Evolutionary conservation across 2,329 filamentous ascomycete genomes (phyloP).

Genomic region (Aspergillus floridensis): DNA sequence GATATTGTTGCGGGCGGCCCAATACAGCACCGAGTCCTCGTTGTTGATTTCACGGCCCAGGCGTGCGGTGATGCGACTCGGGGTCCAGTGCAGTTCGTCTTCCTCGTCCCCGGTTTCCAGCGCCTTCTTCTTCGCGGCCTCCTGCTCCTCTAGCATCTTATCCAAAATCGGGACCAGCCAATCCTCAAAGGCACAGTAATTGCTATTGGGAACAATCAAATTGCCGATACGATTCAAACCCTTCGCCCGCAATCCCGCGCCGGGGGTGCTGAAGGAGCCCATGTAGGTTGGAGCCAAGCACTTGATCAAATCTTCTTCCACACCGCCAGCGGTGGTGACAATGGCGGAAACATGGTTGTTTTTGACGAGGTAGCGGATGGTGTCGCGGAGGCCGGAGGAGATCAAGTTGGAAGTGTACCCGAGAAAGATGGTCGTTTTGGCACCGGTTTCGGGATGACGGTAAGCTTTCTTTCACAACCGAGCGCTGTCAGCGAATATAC

Average conservation of each 20-base stretch:
- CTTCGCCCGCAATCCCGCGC: conserved; percentile 73
- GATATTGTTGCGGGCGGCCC: conserved; percentile 95
- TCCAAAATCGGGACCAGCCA: conserved; percentile 97
- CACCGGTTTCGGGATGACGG: conserved; percentile 73
- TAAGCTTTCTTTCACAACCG: conserved; percentile 63
- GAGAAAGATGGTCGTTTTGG: conserved; percentile 88
- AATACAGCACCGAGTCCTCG: conserved; percentile 89
- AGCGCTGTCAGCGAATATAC: background rate
- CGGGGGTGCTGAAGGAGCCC: conserved; percentile 75
- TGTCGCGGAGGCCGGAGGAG: conserved; percentile 88
- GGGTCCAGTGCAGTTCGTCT: conserved; percentile 82
- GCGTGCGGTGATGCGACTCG: conserved; percentile 83
- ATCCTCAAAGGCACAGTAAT: conserved; percentile 97
- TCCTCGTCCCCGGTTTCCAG: conserved; percentile 47
- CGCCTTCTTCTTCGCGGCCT: conserved; percentile 65
- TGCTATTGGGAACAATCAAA: conserved; percentile 90
- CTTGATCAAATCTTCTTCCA: conserved; percentile 98
- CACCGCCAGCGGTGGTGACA: conserved; percentile 90
- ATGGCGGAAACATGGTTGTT: conserved; percentile 90
- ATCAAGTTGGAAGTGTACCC: conserved; percentile 98
- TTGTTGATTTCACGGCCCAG: conserved; percentile 93
- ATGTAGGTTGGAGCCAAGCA: conserved; percentile 93
- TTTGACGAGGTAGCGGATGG: conserved; percentile 86
- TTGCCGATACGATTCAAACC: conserved; percentile 97
- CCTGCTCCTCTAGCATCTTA: conserved; percentile 88